These are phyloP conservation scores for Talaromyces funiculosus DNA, from an alignment of 2,329 filamentous ascomycete genomes.

Conservation along the genomic window DNA sequence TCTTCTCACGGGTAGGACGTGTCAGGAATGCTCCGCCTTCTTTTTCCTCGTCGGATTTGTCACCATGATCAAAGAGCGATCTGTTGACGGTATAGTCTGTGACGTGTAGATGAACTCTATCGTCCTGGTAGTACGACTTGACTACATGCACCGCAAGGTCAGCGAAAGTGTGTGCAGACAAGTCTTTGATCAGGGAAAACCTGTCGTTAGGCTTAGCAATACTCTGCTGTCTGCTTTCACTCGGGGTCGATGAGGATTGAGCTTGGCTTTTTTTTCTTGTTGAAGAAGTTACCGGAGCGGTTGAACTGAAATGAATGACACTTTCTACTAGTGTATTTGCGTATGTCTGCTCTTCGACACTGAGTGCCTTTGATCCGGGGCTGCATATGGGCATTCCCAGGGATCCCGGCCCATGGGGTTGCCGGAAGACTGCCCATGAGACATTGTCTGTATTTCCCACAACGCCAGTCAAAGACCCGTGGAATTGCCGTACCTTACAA, in stretches of 20 bases:
- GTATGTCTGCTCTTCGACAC: slow-evolving; percentile 24
- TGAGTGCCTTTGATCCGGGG: slow-evolving; percentile 23
- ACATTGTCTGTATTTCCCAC: slow-evolving; percentile 23
- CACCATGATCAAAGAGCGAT: slow-evolving; percentile 52
- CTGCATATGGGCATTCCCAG: slow-evolving; percentile 23
- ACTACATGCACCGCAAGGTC: slow-evolving; percentile 70
- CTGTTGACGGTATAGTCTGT: slow-evolving; percentile 76
- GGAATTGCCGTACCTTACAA: slow-evolving; percentile 20
- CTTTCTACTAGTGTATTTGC: slow-evolving; percentile 25
- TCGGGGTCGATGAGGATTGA: background rate
- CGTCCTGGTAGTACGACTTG: slow-evolving; percentile 45
- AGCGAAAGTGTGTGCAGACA: slow-evolving; percentile 53
- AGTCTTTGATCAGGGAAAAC: slow-evolving; percentile 60
- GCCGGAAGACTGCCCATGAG: slow-evolving; percentile 33
- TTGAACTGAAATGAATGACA: background rate
- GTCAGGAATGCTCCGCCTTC: slow-evolving; percentile 38
- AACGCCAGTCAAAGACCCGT: slow-evolving; percentile 21
- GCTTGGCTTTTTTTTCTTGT: background rate
- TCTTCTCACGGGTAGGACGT: slow-evolving; percentile 26
- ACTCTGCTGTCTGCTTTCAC: background rate
- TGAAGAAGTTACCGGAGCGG: slow-evolving; percentile 2
- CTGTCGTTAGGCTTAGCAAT: slow-evolving; percentile 37
- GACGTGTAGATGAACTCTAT: slow-evolving; percentile 61
- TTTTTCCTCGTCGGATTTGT: slow-evolving; percentile 31
- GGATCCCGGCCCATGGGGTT: slow-evolving; percentile 19